Evolutionary conservation across 2,329 filamentous ascomycete species (phyloP), one percentile per base, ranked within the genome.

Genomic region (Calonectria hongkongensis): DNA sequence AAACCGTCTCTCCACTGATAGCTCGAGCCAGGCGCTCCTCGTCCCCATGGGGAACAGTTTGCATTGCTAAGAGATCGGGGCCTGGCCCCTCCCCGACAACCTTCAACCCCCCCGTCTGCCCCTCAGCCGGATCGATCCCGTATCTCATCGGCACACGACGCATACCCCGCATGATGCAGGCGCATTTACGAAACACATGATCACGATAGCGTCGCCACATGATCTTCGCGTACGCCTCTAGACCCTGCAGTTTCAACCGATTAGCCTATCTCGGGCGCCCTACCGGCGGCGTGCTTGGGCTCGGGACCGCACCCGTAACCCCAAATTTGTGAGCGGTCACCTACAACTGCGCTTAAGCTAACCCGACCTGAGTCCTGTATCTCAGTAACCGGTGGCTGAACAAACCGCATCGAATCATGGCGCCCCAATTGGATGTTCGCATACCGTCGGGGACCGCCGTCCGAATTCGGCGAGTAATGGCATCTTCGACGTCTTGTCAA

Each of bases 401-500:
- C 28, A 25, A 21, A 21, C 18, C 25, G 30, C 43, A 62, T 60
- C 51, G 43, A 45, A 58, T 43, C 41, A 50, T 12, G 27, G 39
- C 41, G 8, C 30, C 54, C 43, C 51, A 43, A 39, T 68, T 47
- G 30, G 12, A 45, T 27, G 28, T 45, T 68, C 41, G 66, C 51
- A 50, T 68, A 68, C 66, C 51, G 58, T 68, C 66, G 66, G 66
- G 30, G 36, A 13, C n/a, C 47, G n/a, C 28, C 33, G 21, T 68
- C 66, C 66, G 66, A 68, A 39, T 41, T 60, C 66, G 66, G 66
- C 66, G 51, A 48, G 66, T 12, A 50, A 43, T 56, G 54, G 58
- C 21, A 30, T 21, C 27, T 28, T 28, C 12, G 10, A 58, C 48
- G 27, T n/a, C 27, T 36, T 27, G 25, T 21, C 43, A 7, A 41